Percentiles rank a stretch among this genome's conserved stretches.
These are phyloP conservation scores for Corylus americana DNA, from an alignment of 306 rosid species.

Conservation along the genomic window DNA sequence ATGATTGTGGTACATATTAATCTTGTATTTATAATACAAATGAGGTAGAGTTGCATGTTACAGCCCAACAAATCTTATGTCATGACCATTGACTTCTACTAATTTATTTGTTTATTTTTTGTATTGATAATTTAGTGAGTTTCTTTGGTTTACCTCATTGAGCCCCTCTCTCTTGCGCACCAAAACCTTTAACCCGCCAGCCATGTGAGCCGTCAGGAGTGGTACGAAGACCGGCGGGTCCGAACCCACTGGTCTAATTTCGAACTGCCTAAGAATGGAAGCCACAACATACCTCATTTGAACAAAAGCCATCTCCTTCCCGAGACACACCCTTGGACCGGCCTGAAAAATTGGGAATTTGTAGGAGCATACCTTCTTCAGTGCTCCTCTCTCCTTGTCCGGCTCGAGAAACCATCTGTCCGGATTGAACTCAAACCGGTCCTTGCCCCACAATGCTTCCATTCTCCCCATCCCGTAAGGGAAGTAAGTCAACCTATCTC, in stretches of 20 bases:
- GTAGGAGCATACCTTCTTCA: constrained; percentile 57
- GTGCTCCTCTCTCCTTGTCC: constrained; percentile 29
- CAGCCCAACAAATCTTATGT: constrained; percentile 16
- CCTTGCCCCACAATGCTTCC: constrained; percentile 81
- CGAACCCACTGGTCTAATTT: constrained; percentile 40
- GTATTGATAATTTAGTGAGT: constrained; percentile 12
- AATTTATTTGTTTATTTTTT: constrained; percentile 2
- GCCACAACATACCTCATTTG: constrained; percentile 82
- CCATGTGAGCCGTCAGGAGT: constrained; percentile 88
- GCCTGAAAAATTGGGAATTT: constrained; percentile 82
- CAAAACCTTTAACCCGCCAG: constrained; percentile 68
- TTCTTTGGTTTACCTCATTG: background rate
- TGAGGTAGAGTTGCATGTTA: constrained; percentile 28
- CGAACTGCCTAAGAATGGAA: constrained; percentile 54
- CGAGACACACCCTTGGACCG: constrained; percentile 89
- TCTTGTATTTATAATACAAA: constrained; percentile 10
- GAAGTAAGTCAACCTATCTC: constrained; percentile 84
- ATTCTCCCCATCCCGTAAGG: constrained; percentile 95
- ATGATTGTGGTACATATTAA: constrained; percentile 13
- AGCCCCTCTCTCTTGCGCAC: constrained; percentile 46
- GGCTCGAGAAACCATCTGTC: constrained; percentile 67
- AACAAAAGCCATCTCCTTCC: constrained; percentile 85
- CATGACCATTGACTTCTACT: constrained; percentile 16
- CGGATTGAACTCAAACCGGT: constrained; percentile 71
- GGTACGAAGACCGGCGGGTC: constrained; percentile 72